Conservation (phyloP, 371 early-diverging fungal species). For the Rhizopus sp. region DNA sequence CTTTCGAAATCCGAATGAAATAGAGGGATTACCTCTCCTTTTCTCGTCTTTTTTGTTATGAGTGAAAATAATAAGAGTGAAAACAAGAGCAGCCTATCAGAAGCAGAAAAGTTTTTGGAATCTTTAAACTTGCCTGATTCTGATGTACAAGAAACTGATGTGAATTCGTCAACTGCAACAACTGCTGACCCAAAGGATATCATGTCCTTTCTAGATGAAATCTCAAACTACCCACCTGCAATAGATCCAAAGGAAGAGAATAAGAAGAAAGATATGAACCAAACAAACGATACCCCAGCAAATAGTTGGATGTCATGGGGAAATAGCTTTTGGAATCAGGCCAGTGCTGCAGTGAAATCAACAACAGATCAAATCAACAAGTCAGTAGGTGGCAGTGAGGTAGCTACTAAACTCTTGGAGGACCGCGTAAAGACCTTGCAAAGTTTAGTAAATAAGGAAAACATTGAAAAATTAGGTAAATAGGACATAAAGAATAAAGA, state of each 20-base stretch:
- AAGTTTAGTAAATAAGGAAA: slow-evolving; percentile 61
- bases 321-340: slow-evolving; percentile 51
- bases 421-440: slow-evolving; percentile 55
- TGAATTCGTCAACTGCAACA: not conserved
- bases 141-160: slow-evolving; percentile 10
- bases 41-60: not conserved
- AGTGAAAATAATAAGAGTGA: slow-evolving; percentile 1
- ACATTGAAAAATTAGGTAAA: slow-evolving; percentile 57
- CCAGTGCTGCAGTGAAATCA: slow-evolving; percentile 52
- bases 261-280: not conserved
- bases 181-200: slow-evolving; percentile 48
- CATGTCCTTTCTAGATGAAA: slow-evolving; percentile 57
- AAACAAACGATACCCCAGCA: not conserved
- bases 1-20: not conserved
- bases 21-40: not conserved
- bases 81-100: slow-evolving; percentile 37
- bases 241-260: slow-evolving; percentile 1
- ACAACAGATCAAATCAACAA: slow-evolving; percentile 53
- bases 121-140: slow-evolving; percentile 45
- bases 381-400: slow-evolving; percentile 24
- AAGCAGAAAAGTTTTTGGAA: slow-evolving; percentile 54
- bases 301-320: slow-evolving; percentile 52
- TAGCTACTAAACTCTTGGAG: slow-evolving; percentile 57
- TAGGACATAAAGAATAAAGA: not conserved
- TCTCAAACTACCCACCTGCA: slow-evolving; percentile 40